Evolutionary conservation across 2,329 filamentous ascomycete genomes (phyloP).

Genomic region (Trichoderma semiorbis): DNA sequence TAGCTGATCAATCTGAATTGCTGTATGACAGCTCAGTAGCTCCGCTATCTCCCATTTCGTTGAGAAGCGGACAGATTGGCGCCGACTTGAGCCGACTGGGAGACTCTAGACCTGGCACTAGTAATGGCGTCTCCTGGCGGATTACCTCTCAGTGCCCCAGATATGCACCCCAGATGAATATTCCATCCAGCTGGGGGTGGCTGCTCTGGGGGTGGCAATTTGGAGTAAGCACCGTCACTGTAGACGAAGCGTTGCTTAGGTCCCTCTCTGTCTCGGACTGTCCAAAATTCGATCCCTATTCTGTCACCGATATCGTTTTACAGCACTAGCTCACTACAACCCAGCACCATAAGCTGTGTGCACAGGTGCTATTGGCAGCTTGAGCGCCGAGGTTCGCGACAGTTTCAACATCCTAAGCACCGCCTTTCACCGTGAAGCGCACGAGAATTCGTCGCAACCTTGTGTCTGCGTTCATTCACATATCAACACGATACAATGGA

Average conservation of each 20-base stretch:
- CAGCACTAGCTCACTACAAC: neutral
- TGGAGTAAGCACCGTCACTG: neutral
- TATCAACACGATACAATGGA: neutral
- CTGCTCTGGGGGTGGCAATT: neutral
- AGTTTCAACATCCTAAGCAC: neutral
- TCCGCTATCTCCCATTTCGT: neutral
- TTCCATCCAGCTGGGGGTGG: neutral
- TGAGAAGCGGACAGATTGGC: neutral
- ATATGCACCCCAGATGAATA: conserved; percentile 7
- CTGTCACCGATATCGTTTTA: neutral
- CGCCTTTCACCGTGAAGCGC: neutral
- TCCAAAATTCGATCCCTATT: neutral
- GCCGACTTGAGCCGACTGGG: neutral
- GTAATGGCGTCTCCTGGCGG: neutral
- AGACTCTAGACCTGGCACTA: neutral
- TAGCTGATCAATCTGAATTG: neutral
- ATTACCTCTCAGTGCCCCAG: neutral
- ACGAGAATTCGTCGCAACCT: neutral
- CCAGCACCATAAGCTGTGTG: neutral
- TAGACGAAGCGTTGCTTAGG: neutral
- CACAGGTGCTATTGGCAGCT: neutral
- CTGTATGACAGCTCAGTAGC: neutral
- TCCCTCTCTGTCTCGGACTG: neutral
- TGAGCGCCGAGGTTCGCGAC: neutral
- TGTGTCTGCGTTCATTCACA: neutral